A percentile compares a stretch with the other conserved stretches of the same genome.
Conservation (phyloP, 2,329 filamentous ascomycete species). For the Fusarium armeniacum region DNA sequence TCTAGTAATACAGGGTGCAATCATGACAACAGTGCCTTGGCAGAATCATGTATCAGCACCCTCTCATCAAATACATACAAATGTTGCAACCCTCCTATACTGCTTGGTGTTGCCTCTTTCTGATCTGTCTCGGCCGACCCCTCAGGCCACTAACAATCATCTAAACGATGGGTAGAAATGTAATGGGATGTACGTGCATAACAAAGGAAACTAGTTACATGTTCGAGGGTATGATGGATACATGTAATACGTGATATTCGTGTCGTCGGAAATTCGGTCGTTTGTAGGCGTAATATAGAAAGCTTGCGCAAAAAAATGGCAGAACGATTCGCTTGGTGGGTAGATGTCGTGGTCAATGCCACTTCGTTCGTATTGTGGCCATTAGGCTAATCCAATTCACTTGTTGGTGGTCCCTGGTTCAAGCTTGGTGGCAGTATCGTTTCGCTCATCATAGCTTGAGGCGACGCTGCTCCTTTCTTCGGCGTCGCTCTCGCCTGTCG, state of each 20-base stretch:
- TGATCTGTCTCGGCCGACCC: constrained; percentile 2
- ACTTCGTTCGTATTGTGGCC: constrained; percentile 12
- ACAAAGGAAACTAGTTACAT: constrained; percentile 42
- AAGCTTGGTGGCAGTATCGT: constrained; percentile 24
- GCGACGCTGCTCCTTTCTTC: constrained; percentile 57
- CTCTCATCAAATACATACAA: neutral
- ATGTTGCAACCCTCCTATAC: constrained; percentile 4
- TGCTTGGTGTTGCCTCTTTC: constrained; percentile 3
- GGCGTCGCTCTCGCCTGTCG: constrained; percentile 56
- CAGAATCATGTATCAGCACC: constrained; percentile 3
- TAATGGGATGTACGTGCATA: constrained; percentile 10
- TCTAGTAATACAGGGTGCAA: constrained; percentile 38
- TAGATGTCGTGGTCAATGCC: constrained; percentile 25
- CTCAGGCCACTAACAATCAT: constrained; percentile 23
- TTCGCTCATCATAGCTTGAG: constrained; percentile 52
- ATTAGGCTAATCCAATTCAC: constrained; percentile 3
- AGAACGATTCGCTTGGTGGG: constrained; percentile 28
- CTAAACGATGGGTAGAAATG: constrained; percentile 7
- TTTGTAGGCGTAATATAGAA: constrained; percentile 30
- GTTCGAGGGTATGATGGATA: constrained; percentile 37
- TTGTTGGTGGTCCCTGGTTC: neutral
- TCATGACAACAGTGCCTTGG: constrained; percentile 1
- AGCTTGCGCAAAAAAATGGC: constrained; percentile 10
- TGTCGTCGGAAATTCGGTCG: constrained; percentile 44
- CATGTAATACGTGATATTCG: constrained; percentile 47